These are phyloP conservation scores for Moesziomyces globuligerus DNA, from an alignment of 1,284 basidiomycete genomes.

Conservation along the genomic window DNA sequence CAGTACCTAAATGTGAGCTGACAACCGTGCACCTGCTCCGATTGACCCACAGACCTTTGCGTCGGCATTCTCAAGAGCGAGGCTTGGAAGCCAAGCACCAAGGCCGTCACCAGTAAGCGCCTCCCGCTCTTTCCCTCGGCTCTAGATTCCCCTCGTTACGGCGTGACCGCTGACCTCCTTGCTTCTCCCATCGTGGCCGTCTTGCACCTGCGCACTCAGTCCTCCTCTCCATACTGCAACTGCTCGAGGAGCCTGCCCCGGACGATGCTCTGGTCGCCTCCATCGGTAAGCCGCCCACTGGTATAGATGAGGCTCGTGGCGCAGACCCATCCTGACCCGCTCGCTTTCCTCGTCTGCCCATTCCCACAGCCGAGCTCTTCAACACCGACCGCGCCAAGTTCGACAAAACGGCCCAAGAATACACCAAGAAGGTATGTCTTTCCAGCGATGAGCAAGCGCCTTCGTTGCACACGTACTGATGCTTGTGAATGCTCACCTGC, in stretches of 20 bases:
- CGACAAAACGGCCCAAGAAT: conserved; percentile 57
- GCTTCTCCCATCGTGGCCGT: not conserved
- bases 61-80: conserved; percentile 66
- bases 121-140: too few relatives aligned
- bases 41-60: conserved; percentile 44
- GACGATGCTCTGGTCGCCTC: conserved; percentile 64
- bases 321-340: not conserved
- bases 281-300: conserved; percentile 62
- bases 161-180: conserved; percentile 1
- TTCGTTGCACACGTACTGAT: not conserved
- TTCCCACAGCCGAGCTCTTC: conserved; percentile 58
- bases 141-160: not conserved
- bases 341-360: not conserved
- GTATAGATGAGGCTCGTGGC: not conserved
- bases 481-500: not conserved
- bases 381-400: conserved; percentile 57
- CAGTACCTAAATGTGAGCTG: too few relatives aligned
- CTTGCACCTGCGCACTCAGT: conserved; percentile 31
- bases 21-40: not conserved
- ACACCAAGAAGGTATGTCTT: conserved; percentile 51
- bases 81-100: conserved; percentile 67
- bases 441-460: too few relatives aligned
- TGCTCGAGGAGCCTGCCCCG: conserved; percentile 62
- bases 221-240: conserved; percentile 58
- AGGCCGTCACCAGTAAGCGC: conserved; percentile 64